Conservation (phyloP, 2,329 filamentous ascomycete species). For the Monosporascus sp. region DNA sequence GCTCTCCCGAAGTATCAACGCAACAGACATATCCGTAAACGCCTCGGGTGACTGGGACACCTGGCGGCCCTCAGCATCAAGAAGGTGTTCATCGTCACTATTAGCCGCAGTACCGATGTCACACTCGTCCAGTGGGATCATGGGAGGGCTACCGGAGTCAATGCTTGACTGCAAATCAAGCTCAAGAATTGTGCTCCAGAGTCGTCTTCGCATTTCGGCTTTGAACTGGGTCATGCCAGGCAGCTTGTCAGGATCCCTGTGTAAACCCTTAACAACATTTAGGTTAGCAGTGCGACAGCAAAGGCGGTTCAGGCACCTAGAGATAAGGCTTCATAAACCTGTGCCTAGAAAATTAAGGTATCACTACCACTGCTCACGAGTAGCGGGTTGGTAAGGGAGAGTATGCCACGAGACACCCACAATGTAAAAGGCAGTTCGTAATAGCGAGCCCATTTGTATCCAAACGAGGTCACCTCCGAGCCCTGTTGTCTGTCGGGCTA, state of each 20-base stretch:
- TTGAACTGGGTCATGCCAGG: constrained; percentile 41
- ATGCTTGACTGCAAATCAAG: constrained; percentile 46
- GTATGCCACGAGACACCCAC: not conserved
- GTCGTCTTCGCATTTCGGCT: constrained; percentile 48
- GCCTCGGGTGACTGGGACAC: constrained; percentile 9
- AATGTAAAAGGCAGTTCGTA: constrained; percentile 52
- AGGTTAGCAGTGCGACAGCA: too few species aligned
- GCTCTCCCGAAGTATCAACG: constrained; percentile 39
- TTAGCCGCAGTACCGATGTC: constrained; percentile 47
- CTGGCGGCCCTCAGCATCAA: constrained; percentile 27
- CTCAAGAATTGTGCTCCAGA: constrained; percentile 54
- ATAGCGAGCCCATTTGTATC: constrained; percentile 43
- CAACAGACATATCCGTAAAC: constrained; percentile 46
- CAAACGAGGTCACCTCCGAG: constrained; percentile 47
- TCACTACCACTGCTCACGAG: not conserved
- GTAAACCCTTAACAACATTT: constrained; percentile 36
- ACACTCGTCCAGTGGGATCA: constrained; percentile 41
- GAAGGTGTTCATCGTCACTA: constrained; percentile 46
- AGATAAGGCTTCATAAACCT: too few species aligned
- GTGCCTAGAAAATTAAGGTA: not conserved
- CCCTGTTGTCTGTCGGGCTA: constrained; percentile 43
- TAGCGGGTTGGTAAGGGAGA: not conserved
- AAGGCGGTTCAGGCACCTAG: too few species aligned
- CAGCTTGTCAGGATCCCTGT: constrained; percentile 49
- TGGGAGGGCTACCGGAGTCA: constrained; percentile 45